Evolutionary conservation across 768 basidiomycete species (phyloP), one percentile per base, ranked within the genome.

Genomic region (Tubosaeta sp.): DNA sequence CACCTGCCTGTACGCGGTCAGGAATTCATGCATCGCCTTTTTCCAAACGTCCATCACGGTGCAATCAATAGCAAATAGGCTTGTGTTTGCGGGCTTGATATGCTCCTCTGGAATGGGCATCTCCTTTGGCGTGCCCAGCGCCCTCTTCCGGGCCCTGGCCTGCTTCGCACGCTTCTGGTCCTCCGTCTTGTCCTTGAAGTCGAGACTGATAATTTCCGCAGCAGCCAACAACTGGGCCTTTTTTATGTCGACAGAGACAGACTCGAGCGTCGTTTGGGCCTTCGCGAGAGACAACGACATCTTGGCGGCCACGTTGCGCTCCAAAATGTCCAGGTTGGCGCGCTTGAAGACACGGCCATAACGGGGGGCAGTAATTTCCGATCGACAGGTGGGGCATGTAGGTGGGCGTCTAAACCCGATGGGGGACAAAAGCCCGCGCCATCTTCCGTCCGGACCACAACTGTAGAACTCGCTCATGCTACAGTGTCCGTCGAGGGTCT

Each of bases 401-500:
- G 84, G 83, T 2, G 79, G 77, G 35, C 58, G 51, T 38, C 27
- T 67, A 60, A 69, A 74, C 7, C 68, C 71, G 14, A 52, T 39
- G 1, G 82, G 82, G 9, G 74, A 65, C 38, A 64, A 60, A 26
- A 82, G 64, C 6, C 74, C 73, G 12, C 61, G n/a, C 78, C 79
- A 85, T 33, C 47, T 64, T 7, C 73, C 76, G 11, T 72, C 59
- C 2, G 6, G 13, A 1, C 59, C 47, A 46, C 64, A 60, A 1
- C 51, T 56, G 61, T 88, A 88, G 59, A 76, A 84, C 4, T 78
- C 74, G 0, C 46, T 43, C 65, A 88, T 72, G 13, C 68, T 60
- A 56, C 78, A 81, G 39, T 74, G 69, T 0, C 84, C 86, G 56
- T 89, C 86, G 17, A 89, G 72, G 0, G 84, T 84, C 62, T 85